Evolutionary conservation across 441 rosid species (phyloP), one percentile per base, ranked within the genome.

Genomic region (Gossypium trilobum): DNA sequence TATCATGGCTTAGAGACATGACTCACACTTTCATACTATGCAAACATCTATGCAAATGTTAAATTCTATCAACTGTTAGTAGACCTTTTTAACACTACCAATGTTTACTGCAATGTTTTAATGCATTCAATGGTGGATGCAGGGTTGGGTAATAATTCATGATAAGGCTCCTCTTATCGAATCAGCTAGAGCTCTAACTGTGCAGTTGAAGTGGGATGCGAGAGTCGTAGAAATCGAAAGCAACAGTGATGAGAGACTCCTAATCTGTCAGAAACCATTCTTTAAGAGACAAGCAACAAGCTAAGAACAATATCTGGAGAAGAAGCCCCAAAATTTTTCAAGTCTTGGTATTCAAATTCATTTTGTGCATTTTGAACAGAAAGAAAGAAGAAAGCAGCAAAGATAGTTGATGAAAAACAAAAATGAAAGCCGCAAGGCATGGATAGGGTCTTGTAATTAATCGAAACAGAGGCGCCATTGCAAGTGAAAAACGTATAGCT

Each of bases 131-230:
- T 25, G 48, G 16, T 78, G 75, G 80, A 31, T 83, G 82, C 88
- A 95, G 99, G 99, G 99, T 70, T 95, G 99, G 99, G 87, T 91
- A 69, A 88, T 95, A 72, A 83, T 95, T 79, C 96, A 86, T 1
- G 99, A 95, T 79, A 84, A 88, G 11, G 86, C 84, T n/a, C 80
- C 86, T n/a, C 86, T 90, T 5, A 79, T 95, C n/a, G 97, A 95
- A 79, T 74, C 79, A 27, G 96, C 92, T 22, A 93, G 99, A 86
- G 76, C 86, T 59, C 80, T 86, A 71, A 81, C 89, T 0, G 65
- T 95, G 1, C 83, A 79, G 76, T 77, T 95, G 82, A 95, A 88
- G 78, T 95, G 99, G 99, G 99, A 95, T 14, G 99, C 98, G 1
- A 82, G 99, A 74, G 87, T 95, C 7, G 72, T 86, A 51, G 99